Base-by-base conservation (phyloP, 306 rosid genomes). In the Lathyrus sativus region DNA sequence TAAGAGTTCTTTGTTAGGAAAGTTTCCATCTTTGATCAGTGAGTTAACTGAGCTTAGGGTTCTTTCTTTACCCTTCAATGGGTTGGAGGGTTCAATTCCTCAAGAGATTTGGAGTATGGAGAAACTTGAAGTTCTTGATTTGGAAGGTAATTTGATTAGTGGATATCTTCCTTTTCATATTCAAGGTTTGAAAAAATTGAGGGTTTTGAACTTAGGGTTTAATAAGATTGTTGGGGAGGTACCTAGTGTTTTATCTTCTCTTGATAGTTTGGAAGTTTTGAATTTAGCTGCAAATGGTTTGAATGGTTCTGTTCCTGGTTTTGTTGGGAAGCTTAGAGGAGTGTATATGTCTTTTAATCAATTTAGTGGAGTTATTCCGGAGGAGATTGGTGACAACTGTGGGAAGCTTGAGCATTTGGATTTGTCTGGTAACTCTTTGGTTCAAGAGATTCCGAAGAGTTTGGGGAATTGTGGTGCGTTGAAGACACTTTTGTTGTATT, bases 361-460 rank as follows among this genome's bases (percentile, higher is more conserved):
- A 39, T 74, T 92, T 22, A 45, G 78, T 28, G 98, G 96, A 19
- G 43, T 45, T 42, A 73, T 92, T 65, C 95, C 95, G 1, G 39
- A 5, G 41, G 89, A 89, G 78, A 84, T 92, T 44, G 98, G 98
- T 58, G 79, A 78, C 3, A 54, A 73, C 29, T 92, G 98, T 76
- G 80, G 82, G 62, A 83, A 71, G 83, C 96, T 92, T 42, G 95
- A 89, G 84, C 95, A 87, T 85, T 63, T 89, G 41, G 98, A 92
- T 67, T 85, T 92, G 85, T 83, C 98, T 0, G 96, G 88, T 54
- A 92, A 92, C 74, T 62, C 59, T 33, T 78, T 92, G 70, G 77
- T 74, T 35, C 66, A 59, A 8, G 77, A 63, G 14, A 86, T 92
- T 65, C 96, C 98, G 0, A 61, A 14, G 7, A 83, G 84, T 83